Evolutionary conservation across 306 rosid species (phyloP).

Genomic region (Quercus gilva): DNA sequence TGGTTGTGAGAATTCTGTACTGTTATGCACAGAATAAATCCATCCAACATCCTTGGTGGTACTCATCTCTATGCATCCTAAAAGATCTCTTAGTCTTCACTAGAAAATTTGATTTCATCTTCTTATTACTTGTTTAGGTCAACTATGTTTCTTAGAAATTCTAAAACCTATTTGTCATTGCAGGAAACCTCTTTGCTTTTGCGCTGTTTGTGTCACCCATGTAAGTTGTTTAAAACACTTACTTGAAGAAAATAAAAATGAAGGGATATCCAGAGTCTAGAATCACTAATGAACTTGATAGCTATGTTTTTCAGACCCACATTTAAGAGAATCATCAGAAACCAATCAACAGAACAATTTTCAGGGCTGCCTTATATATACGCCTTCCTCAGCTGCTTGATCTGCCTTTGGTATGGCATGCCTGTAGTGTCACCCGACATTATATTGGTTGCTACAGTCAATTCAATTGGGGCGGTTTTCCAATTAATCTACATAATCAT

Average conservation of each 20-base stretch:
- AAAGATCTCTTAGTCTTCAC: neutral
- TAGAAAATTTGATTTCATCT: neutral
- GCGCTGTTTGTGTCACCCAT: constrained; percentile 39
- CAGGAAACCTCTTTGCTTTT: constrained; percentile 42
- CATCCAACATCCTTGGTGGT: neutral
- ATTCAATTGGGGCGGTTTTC: constrained; percentile 39
- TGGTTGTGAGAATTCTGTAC: neutral
- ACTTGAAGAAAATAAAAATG: neutral
- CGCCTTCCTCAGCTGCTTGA: constrained; percentile 38
- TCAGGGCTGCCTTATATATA: constrained; percentile 43
- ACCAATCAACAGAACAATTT: constrained; percentile 42
- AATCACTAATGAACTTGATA: neutral
- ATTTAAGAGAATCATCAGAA: constrained; percentile 37
- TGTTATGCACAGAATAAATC: neutral
- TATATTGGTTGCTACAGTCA: constrained; percentile 41
- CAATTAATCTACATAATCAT: constrained; percentile 32
- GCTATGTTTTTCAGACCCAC: constrained; percentile 31
- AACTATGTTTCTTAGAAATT: neutral
- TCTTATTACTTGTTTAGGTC: neutral
- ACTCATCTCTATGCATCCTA: neutral
- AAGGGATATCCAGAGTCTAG: neutral
- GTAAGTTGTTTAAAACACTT: constrained; percentile 25
- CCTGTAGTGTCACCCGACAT: constrained; percentile 24
- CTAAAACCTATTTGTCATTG: constrained; percentile 13
- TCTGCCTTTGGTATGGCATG: constrained; percentile 38